These are phyloP conservation scores for Fusarium sp. DNA, from an alignment of 2,329 filamentous ascomycete genomes.

Conservation along the genomic window DNA sequence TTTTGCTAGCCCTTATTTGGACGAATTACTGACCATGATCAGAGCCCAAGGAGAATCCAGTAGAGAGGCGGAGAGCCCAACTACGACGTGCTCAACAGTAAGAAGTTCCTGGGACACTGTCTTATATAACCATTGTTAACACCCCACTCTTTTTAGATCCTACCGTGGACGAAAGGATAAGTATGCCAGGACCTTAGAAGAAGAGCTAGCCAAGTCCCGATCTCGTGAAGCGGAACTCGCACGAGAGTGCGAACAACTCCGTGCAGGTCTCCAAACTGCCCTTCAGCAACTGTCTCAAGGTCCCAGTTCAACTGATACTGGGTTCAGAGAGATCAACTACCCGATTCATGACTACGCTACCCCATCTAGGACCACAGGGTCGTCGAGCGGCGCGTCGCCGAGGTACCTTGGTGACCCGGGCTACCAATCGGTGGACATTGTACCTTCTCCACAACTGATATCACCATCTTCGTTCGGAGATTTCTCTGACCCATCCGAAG, in stretches of 20 bases:
- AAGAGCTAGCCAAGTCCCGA: constrained; percentile 13
- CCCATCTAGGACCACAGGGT: background rate
- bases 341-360: background rate
- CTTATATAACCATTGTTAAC: background rate
- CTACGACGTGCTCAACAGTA: constrained; percentile 27
- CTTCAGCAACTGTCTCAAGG: background rate
- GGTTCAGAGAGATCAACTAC: background rate
- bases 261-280: background rate
- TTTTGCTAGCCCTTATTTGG: background rate
- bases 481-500: background rate
- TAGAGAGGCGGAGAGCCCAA: constrained; percentile 23
- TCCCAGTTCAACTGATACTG: background rate
- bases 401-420: background rate
- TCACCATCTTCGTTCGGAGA: constrained; percentile 1
- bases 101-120: background rate
- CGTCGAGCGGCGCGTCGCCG: background rate
- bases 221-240: constrained; percentile 7
- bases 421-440: background rate
- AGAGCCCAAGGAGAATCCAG: constrained; percentile 22
- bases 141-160: background rate
- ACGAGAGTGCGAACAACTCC: constrained; percentile 14
- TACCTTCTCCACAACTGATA: constrained; percentile 7
- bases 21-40: background rate
- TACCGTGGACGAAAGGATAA: constrained; percentile 28
- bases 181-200: constrained; percentile 10